These are phyloP conservation scores for Apiosordaria backusii DNA, from an alignment of 495 filamentous ascomycete genomes.

Conservation along the genomic window DNA sequence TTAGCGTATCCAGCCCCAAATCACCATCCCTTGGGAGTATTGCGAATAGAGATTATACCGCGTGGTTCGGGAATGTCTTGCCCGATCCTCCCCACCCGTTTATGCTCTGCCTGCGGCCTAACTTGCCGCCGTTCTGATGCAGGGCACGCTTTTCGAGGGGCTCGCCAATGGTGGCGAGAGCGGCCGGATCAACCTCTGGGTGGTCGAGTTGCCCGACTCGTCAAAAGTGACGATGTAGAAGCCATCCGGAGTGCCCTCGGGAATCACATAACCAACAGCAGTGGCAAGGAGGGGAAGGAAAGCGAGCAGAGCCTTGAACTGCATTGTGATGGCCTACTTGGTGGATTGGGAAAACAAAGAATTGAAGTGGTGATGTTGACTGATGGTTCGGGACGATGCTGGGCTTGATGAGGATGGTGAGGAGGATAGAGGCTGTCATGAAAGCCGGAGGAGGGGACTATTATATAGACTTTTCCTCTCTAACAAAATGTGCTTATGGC, in stretches of 20 bases:
- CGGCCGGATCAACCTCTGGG: not conserved
- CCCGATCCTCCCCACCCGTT: not conserved
- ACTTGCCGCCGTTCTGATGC: not conserved
- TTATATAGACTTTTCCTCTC: too few species aligned
- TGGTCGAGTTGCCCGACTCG: not conserved
- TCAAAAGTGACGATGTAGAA: not conserved
- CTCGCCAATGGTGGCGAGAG: not conserved
- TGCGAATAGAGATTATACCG: too few species aligned
- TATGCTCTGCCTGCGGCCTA: not conserved
- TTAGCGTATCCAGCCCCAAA: too few species aligned
- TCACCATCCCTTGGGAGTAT: too few species aligned
- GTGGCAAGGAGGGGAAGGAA: not conserved
- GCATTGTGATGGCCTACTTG: too few species aligned
- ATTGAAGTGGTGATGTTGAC: too few species aligned
- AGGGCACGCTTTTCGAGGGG: not conserved
- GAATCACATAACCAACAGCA: not conserved
- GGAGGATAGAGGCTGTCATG: too few species aligned
- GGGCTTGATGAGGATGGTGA: too few species aligned
- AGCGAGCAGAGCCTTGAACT: not conserved
- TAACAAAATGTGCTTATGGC: too few species aligned
- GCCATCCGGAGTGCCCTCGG: not conserved
- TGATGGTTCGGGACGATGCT: too few species aligned
- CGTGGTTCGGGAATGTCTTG: not conserved
- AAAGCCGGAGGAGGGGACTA: too few species aligned
- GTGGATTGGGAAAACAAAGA: too few species aligned